A percentile compares a stretch with the other conserved stretches of the same genome.
phyloP scores from a whole-genome alignment of 202 grass and related monocot genomes.

The Digitaria exilis region DNA sequence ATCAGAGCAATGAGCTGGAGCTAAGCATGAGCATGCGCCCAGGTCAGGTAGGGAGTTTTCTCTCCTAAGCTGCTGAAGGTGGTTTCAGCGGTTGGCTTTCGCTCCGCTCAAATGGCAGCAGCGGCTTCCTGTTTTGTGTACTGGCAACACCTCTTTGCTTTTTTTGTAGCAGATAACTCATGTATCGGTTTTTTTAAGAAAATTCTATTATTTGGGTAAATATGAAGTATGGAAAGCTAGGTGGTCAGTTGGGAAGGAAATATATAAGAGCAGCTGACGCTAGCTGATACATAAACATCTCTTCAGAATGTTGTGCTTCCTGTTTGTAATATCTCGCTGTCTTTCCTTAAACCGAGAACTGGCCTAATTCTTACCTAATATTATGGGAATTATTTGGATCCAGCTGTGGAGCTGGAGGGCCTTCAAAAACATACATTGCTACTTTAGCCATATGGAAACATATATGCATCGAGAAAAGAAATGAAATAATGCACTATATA shows the following conservation, averaged over 20 bases:
- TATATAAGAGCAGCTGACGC: neutral
- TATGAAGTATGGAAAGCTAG: neutral
- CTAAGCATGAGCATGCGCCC: neutral
- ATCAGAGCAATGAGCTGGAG: slow-evolving; percentile 1
- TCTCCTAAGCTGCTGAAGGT: slow-evolving; percentile 61
- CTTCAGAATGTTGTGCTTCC: neutral
- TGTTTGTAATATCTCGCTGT: neutral
- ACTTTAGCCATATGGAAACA: neutral
- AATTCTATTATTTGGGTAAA: neutral
- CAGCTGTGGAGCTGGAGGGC: neutral
- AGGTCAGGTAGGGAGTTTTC: slow-evolving; percentile 36
- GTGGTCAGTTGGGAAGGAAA: neutral
- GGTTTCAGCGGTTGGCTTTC: slow-evolving; percentile 63
- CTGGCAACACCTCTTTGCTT: slow-evolving; percentile 6
- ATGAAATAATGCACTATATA: neutral
- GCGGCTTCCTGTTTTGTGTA: slow-evolving; percentile 60
- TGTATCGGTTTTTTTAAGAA: neutral
- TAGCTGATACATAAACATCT: neutral
- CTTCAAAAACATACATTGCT: neutral
- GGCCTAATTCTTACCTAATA: neutral
- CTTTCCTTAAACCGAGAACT: neutral
- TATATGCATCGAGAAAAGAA: neutral
- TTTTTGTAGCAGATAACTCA: slow-evolving; percentile 5
- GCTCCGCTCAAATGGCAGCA: slow-evolving; percentile 53
- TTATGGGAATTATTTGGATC: slow-evolving; percentile 14